Percentiles rank a stretch among this genome's conserved stretches.
Conservation (phyloP, 202 grass and related monocot species). For the Musa balbisiana region DNA sequence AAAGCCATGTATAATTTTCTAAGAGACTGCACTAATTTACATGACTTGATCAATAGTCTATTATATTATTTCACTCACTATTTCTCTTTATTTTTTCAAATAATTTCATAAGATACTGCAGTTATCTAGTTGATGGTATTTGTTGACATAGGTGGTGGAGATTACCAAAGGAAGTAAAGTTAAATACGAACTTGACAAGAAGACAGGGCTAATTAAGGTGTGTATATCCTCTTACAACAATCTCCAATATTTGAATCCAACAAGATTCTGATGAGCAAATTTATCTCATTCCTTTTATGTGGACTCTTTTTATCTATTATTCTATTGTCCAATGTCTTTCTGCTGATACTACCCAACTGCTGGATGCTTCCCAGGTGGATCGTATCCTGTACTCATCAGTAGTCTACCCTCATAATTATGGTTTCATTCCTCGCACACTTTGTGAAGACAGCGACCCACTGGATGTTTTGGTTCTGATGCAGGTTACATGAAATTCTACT, state of each 20-base stretch:
- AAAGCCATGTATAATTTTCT: no score
- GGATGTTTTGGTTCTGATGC: conserved; percentile 4
- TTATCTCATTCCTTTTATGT: background rate
- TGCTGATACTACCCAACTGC: background rate
- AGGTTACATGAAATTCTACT: background rate
- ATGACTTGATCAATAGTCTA: no score
- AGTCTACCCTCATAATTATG: background rate
- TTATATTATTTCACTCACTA: no score
- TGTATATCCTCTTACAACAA: background rate
- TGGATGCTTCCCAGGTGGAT: background rate
- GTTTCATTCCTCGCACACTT: conserved; percentile 10
- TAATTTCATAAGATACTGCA: background rate
- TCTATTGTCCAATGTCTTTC: background rate
- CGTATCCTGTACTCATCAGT: background rate
- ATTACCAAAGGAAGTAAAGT: conserved; percentile 2
- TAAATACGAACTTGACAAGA: conserved; percentile 6
- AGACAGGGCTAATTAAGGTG: conserved; percentile 4
- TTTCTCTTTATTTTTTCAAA: background rate
- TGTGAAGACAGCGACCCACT: background rate
- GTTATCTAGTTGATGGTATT: background rate
- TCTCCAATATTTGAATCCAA: background rate
- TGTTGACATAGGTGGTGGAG: background rate
- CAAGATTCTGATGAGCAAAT: background rate
- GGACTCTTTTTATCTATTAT: background rate
- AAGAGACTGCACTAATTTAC: no score